Base-by-base conservation (phyloP, 2,329 filamentous ascomycete genomes). In the Endothia cerciana region DNA sequence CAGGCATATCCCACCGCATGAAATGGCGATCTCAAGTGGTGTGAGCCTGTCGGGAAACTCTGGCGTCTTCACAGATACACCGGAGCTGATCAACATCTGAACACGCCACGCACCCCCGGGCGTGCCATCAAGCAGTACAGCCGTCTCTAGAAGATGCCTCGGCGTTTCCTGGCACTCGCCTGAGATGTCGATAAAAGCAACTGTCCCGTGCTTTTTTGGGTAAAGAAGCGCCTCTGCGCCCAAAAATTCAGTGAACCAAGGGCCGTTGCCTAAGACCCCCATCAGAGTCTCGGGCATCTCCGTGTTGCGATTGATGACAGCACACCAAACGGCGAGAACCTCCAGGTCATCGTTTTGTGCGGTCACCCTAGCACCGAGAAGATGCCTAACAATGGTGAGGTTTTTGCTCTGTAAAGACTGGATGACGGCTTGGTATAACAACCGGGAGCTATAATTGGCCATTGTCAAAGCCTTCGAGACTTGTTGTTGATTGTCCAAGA, bases 151-250 rank as follows among this genome's bases (percentile, higher is more conserved):
- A 2, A 63, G 40, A 2, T 63, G 62, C 2, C 4, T 15, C 4
- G 58, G 5, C 2, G 1, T n/a, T 2, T n/a, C 1, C 0, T 7
- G 17, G 7, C 2, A 0, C n/a, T n/a, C n/a, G n/a, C n/a, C n/a
- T n/a, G n/a, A n/a, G n/a, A n/a, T n/a, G n/a, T n/a, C n/a, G n/a
- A n/a, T n/a, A n/a, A n/a, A n/a, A n/a, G n/a, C n/a, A n/a, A n/a
- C n/a, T n/a, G n/a, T n/a, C n/a, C n/a, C n/a, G n/a, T n/a, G n/a
- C n/a, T n/a, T n/a, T n/a, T n/a, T n/a, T n/a, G n/a, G n/a, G n/a
- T n/a, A n/a, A n/a, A n/a, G n/a, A n/a, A n/a, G n/a, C n/a, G n/a
- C n/a, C n/a, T n/a, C n/a, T 36, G 33, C 5, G 33, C 10, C 33
- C 1, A 30, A 4, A 22, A 60, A 2, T 1, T 4, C 0, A 11